Conservation (phyloP, 257 asterid species). For the Nicotiana obtusifolia region DNA sequence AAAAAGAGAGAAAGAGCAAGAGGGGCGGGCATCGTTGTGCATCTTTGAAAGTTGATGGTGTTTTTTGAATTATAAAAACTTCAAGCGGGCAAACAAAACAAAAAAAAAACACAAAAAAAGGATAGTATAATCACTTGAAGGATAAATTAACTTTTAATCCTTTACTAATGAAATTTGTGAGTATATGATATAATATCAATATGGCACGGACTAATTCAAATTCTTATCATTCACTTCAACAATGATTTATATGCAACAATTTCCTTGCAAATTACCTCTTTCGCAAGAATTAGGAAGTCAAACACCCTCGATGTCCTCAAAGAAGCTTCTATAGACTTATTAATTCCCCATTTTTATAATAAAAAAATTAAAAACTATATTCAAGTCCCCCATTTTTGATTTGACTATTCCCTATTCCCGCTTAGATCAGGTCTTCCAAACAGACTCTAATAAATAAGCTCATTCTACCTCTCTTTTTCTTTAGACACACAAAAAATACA, state of each 20-base stretch:
- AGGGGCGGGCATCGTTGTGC: background rate
- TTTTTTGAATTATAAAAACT: background rate
- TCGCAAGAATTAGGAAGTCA: background rate
- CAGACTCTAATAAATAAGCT: background rate
- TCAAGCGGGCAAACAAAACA: background rate
- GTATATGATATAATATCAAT: background rate
- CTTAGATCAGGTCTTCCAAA: constrained; percentile 25
- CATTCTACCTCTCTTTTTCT: constrained; percentile 2
- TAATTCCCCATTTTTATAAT: background rate
- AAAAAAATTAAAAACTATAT: background rate
- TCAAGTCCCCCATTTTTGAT: background rate
- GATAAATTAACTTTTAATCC: too few species aligned
- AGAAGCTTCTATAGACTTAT: constrained; percentile 5
- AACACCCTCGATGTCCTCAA: background rate
- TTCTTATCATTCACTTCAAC: background rate
- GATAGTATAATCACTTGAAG: too few species aligned
- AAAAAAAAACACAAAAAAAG: too few species aligned
- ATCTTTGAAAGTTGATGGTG: background rate
- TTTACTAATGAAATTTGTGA: background rate
- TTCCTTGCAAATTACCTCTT: background rate
- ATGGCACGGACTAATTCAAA: background rate
- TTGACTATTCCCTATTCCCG: constrained; percentile 13
- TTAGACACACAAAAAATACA: background rate
- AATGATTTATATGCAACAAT: background rate
- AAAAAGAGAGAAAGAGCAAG: background rate